phyloP scores from a whole-genome alignment of 768 basidiomycete genomes.

The Phanerodontia chrysosporium region DNA sequence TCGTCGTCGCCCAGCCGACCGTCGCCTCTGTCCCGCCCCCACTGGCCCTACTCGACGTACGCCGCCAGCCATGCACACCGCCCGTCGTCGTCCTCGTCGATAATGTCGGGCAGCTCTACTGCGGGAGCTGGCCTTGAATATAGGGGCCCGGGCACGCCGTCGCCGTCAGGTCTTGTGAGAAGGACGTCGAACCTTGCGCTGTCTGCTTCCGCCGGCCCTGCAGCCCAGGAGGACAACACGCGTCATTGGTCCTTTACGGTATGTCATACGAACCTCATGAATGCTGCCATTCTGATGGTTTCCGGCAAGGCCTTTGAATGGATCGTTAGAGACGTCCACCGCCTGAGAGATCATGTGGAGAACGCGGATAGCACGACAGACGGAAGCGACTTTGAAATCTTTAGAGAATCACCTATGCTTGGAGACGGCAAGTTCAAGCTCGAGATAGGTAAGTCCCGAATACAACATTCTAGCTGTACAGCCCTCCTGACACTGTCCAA shows the following conservation, averaged over 20 bases:
- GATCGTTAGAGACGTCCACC: conserved; percentile 54
- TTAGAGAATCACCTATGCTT: conserved; percentile 61
- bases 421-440: conserved; percentile 71
- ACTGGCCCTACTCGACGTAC: conserved; percentile 54
- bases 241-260: conserved; percentile 67
- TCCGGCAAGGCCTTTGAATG: conserved; percentile 84
- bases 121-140: conserved; percentile 14
- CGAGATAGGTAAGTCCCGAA: conserved; percentile 49
- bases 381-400: conserved; percentile 50
- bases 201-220: not conserved
- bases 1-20: conserved; percentile 41
- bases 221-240: conserved; percentile 42
- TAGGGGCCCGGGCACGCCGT: conserved; percentile 14
- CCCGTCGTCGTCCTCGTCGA: conserved; percentile 25
- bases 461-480: not conserved
- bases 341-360: conserved; percentile 57
- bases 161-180: conserved; percentile 5
- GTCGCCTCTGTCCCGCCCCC: conserved; percentile 47
- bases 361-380: conserved; percentile 26
- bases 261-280: conserved; percentile 2
- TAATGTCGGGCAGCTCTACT: conserved; percentile 21
- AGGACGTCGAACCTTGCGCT: conserved; percentile 3
- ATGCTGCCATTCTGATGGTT: too few species aligned
- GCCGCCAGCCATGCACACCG: conserved; percentile 21
- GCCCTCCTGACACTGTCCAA: not conserved